A percentile compares a stretch with the other conserved stretches of the same genome.
phyloP scores from a whole-genome alignment of 1,284 basidiomycete species.

The Cystobasidium slooffiae region DNA sequence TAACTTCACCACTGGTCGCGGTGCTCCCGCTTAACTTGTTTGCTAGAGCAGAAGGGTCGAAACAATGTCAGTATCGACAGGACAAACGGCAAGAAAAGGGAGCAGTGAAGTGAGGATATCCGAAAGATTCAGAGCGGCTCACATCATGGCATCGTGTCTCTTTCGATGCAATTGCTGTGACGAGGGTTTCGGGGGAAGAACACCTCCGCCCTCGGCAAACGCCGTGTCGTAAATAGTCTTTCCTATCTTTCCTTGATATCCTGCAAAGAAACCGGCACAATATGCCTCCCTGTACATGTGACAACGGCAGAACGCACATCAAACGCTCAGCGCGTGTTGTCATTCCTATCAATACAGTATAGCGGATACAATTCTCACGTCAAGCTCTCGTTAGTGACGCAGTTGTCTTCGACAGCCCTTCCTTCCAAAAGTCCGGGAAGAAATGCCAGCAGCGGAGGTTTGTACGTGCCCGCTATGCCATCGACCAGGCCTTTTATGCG shows the following conservation, averaged over 20 bases:
- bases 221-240: constrained; percentile 1
- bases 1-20: constrained; percentile 4
- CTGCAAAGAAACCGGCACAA: background rate
- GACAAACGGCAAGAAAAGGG: background rate
- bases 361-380: too few species aligned
- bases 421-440: background rate
- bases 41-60: background rate
- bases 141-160: constrained; percentile 10
- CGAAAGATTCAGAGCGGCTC: background rate
- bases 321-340: too few species aligned
- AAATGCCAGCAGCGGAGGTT: background rate
- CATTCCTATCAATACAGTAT: too few species aligned
- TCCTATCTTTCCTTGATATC: background rate
- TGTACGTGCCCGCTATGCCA: background rate
- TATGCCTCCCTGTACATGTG: background rate
- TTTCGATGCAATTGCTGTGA: background rate
- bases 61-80: background rate
- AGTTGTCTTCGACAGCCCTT: background rate
- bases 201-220: constrained; percentile 5
- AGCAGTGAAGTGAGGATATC: background rate
- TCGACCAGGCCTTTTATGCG: constrained; percentile 9
- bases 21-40: constrained; percentile 9
- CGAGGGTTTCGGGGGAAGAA: constrained; percentile 1
- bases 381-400: background rate
- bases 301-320: too few species aligned